phyloP scores from a whole-genome alignment of 1,284 basidiomycete species.

The Leccinum solheimii region DNA sequence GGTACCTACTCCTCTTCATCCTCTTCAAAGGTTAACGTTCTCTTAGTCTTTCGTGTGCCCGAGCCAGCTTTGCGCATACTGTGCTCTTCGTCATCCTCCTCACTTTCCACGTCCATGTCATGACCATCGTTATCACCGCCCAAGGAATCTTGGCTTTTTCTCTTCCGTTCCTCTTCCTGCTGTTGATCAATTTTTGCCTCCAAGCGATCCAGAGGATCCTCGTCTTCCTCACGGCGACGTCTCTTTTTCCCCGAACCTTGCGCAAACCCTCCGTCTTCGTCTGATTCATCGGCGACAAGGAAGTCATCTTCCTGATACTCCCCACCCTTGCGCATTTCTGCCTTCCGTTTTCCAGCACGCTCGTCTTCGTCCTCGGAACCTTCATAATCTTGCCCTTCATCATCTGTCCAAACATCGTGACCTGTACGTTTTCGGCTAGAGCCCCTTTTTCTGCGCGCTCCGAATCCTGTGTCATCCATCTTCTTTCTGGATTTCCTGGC shows the following conservation, averaged over 20 bases:
- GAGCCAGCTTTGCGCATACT: conserved; percentile 53
- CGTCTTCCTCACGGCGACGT: conserved; percentile 44
- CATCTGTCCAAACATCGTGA: conserved; percentile 59
- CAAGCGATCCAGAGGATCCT: conserved; percentile 65
- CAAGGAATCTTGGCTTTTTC: conserved; percentile 21
- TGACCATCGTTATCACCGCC: conserved; percentile 40
- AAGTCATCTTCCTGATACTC: conserved; percentile 85
- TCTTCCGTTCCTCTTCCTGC: conserved; percentile 48
- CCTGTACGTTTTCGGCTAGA: conserved; percentile 47
- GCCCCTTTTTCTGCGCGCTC: conserved; percentile 46
- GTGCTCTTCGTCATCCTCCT: conserved; percentile 67
- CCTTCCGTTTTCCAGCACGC: conserved; percentile 37
- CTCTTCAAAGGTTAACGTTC: conserved; percentile 59
- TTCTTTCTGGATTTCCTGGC: conserved; percentile 63
- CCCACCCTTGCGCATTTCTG: conserved; percentile 46
- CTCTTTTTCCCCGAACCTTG: conserved; percentile 38
- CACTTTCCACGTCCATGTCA: conserved; percentile 75
- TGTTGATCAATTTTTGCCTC: conserved; percentile 59
- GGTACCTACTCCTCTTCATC: conserved; percentile 42
- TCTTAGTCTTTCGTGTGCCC: conserved; percentile 51
- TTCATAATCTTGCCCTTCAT: conserved; percentile 58
- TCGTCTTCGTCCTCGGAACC: conserved; percentile 54
- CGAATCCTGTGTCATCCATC: conserved; percentile 45
- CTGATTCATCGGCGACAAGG: conserved; percentile 72
- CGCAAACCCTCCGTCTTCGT: conserved; percentile 55